Percentiles rank a stretch among this genome's conserved stretches.
Evolutionary conservation across 805 yeast genomes (phyloP).

Genomic region (Candida yuanshanica): DNA sequence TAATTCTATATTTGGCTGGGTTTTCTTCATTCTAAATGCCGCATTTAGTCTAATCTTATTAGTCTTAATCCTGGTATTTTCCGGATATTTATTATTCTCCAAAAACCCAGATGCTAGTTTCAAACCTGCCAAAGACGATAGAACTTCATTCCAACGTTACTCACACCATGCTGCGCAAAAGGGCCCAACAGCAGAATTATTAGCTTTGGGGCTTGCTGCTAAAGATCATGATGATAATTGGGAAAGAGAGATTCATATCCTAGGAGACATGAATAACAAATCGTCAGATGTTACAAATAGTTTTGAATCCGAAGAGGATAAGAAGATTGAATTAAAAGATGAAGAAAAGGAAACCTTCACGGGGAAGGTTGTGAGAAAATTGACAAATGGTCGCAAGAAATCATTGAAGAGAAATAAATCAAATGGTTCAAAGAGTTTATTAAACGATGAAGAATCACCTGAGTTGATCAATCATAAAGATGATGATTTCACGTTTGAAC

Average conservation of each 20-base stretch:
- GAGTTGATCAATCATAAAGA: not conserved
- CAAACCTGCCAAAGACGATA: conserved; percentile 85
- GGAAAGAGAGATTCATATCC: conserved; percentile 47
- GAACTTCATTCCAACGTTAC: conserved; percentile 75
- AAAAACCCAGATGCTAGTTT: conserved; percentile 87
- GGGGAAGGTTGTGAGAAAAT: conserved; percentile 36
- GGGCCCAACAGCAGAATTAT: conserved; percentile 43
- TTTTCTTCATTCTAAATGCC: conserved; percentile 84
- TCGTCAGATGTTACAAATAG: conserved; percentile 13
- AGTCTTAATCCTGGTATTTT: conserved; percentile 61
- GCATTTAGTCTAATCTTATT: conserved; percentile 76
- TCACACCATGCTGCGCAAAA: conserved; percentile 26
- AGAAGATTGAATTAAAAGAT: conserved; percentile 27
- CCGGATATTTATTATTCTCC: conserved; percentile 56
- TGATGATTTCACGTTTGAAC: conserved; percentile 8
- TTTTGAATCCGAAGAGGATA: conserved; percentile 19
- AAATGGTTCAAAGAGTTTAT: conserved; percentile 9
- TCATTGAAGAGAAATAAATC: conserved; percentile 17
- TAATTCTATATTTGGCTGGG: conserved; percentile 84
- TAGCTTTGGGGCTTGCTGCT: conserved; percentile 79
- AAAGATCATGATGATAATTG: conserved; percentile 71
- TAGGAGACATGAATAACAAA: conserved; percentile 14
- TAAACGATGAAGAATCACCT: not conserved
- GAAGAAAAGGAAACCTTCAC: conserved; percentile 34
- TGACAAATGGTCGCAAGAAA: conserved; percentile 29